phyloP scores from a whole-genome alignment of 2,329 filamentous ascomycete genomes.

The Aspergillus sp. region DNA sequence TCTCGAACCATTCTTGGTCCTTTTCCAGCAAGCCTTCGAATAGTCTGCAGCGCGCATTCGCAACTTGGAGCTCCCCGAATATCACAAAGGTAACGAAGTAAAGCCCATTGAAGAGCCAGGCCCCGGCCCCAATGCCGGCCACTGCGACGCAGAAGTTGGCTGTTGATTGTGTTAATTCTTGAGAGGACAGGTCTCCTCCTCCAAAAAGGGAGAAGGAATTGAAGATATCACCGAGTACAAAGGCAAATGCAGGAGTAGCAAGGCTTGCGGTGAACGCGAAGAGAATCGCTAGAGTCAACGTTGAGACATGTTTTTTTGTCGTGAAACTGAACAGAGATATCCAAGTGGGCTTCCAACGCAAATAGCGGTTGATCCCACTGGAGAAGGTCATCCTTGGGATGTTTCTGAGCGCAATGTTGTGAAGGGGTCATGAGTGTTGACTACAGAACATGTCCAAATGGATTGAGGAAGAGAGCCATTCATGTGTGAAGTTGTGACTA shows the following conservation, averaged over 20 bases:
- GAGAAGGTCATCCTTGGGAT: constrained; percentile 2
- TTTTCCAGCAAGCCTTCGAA: constrained; percentile 70
- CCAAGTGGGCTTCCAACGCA: constrained; percentile 38
- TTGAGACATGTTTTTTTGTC: constrained; percentile 55
- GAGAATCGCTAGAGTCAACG: constrained; percentile 55
- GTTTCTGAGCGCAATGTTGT: background rate
- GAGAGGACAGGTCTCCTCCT: constrained; percentile 48
- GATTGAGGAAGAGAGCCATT: background rate
- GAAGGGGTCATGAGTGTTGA: background rate
- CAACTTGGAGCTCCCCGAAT: constrained; percentile 80
- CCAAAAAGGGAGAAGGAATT: constrained; percentile 68
- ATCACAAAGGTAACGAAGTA: constrained; percentile 71
- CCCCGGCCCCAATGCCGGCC: constrained; percentile 60
- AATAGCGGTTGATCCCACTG: background rate
- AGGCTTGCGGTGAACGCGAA: constrained; percentile 61
- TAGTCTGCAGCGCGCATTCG: constrained; percentile 60
- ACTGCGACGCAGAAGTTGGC: constrained; percentile 63
- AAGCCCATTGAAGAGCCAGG: constrained; percentile 65
- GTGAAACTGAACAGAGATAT: constrained; percentile 71
- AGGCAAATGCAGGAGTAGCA: constrained; percentile 63
- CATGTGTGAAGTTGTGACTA: too few relatives aligned
- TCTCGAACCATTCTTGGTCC: constrained; percentile 81
- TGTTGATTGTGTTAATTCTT: constrained; percentile 56
- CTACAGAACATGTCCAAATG: background rate
- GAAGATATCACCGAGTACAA: constrained; percentile 75